Evolutionary conservation across 1,139 yeast genomes (phyloP), one percentile per base, ranked within the genome.

Genomic region (Nakaseomyces nivariensis): DNA sequence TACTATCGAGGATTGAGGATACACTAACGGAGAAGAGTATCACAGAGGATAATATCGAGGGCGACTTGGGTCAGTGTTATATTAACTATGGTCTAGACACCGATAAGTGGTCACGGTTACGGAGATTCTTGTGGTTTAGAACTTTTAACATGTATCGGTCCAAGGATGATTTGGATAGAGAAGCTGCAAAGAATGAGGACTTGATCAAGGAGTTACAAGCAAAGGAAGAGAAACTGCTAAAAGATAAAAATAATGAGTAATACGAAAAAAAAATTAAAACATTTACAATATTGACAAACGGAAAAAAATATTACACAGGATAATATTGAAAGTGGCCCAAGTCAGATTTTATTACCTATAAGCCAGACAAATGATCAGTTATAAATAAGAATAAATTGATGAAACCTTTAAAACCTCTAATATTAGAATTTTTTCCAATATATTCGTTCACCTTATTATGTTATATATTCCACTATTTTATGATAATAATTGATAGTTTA

Each of bases 81-180:
- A 67, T 72, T 17, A 78, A 81, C 58, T 79, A 71, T 58, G 82
- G 81, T 1, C 65, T 74, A 38, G 85, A 81, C 10, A 71, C 69
- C 13, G 73, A 75, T 33, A 75, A 74, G 54, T 62, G 75, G 52
- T 74, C 77, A 17, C 61, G 88, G 48, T 64, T 84, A 37, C 72
- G 78, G 54, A 67, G 84, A 52, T 81, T 85, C 57, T 66, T 84
- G 52, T 73, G 83, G 71, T 79, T 78, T 55, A 70, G 92, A 60
- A 67, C 85, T 27, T 68, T 70, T 54, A 67, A 67, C 3, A 52
- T 68, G 40, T 70, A 66, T 48, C 51, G 55, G 7, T 56, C 63
- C 13, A 60, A 63, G 46, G 66, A 61, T 1, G 66, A 65, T 29
- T 52, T 67, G 29, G 71, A 70, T 50, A 51, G 58, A 11, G 67